These are phyloP conservation scores for Scenedesmus sp. DNA, from an alignment of 163 green algal species.

Conservation along the genomic window DNA sequence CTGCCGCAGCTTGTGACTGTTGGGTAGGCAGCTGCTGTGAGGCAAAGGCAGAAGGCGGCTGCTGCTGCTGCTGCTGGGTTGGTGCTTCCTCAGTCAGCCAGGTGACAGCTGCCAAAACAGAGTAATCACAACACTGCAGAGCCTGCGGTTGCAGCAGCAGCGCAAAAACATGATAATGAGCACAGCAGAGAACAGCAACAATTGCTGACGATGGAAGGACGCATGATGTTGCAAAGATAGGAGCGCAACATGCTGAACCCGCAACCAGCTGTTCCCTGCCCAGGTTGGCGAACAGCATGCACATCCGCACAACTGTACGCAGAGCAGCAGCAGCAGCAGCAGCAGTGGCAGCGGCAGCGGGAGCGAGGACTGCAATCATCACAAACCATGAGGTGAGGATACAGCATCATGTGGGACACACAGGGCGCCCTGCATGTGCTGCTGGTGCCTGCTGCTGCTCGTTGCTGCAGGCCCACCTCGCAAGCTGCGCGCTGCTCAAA, in stretches of 20 bases:
- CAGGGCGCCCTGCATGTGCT: too few relatives aligned
- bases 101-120: slow-evolving; percentile 1
- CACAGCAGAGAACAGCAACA: too few relatives aligned
- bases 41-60: neutral
- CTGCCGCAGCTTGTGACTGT: slow-evolving; percentile 13
- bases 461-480: neutral
- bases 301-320: neutral
- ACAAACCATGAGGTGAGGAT: too few relatives aligned
- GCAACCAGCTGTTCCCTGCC: too few relatives aligned
- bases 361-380: too few relatives aligned
- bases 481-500: neutral
- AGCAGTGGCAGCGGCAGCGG: too few relatives aligned
- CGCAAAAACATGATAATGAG: too few relatives aligned
- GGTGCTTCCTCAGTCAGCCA: slow-evolving; percentile 5
- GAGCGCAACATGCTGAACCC: too few relatives aligned
- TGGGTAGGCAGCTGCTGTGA: slow-evolving; percentile 20
- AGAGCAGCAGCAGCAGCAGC: neutral
- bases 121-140: neutral
- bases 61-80: slow-evolving; percentile 37
- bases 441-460: neutral
- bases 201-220: too few relatives aligned
- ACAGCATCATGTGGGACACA: too few relatives aligned
- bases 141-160: slow-evolving; percentile 12
- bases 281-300: too few relatives aligned
- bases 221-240: too few relatives aligned